Percentiles rank a stretch among this genome's conserved stretches.
These are phyloP conservation scores for Ophiocordyceps polyrhachis-furcata DNA, from an alignment of 2,329 filamentous ascomycete species.

Conservation along the genomic window DNA sequence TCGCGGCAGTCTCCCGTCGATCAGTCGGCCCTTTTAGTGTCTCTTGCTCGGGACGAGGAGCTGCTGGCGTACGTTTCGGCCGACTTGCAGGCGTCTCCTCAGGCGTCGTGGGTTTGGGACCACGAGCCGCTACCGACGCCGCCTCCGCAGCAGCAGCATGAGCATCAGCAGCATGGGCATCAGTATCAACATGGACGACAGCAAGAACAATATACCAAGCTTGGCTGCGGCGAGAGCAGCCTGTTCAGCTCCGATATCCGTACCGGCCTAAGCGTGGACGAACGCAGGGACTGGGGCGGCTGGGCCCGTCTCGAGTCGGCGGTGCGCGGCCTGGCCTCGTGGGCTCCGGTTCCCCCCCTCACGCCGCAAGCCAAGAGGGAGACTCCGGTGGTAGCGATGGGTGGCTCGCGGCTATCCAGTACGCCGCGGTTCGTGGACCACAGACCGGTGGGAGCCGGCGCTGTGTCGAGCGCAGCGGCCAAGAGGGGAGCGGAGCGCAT, in stretches of 20 bases:
- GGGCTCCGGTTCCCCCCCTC: slow-evolving; percentile 6
- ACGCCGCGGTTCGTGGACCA: slow-evolving; percentile 13
- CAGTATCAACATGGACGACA: background rate
- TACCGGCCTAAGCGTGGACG: slow-evolving; percentile 34
- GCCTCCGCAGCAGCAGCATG: background rate
- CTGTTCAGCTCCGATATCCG: slow-evolving; percentile 27
- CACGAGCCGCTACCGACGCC: slow-evolving; percentile 14
- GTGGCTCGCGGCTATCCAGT: slow-evolving; percentile 12
- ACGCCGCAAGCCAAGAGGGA: slow-evolving; percentile 19
- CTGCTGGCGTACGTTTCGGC: slow-evolving; percentile 71
- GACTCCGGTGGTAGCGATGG: slow-evolving; percentile 9
- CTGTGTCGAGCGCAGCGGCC: slow-evolving; percentile 10
- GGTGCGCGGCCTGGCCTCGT: slow-evolving; percentile 12
- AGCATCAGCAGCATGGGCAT: background rate
- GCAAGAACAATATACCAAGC: background rate
- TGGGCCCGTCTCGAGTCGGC: slow-evolving; percentile 55
- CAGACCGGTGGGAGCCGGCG: slow-evolving; percentile 9
- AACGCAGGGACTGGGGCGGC: slow-evolving; percentile 54
- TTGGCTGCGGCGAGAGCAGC: slow-evolving; percentile 11
- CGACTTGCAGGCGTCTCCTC: slow-evolving; percentile 64
- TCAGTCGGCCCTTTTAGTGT: slow-evolving; percentile 13
- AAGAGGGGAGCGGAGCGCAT: slow-evolving; percentile 14
- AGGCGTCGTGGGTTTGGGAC: slow-evolving; percentile 75
- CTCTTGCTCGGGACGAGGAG: slow-evolving; percentile 52
- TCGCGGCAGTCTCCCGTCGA: slow-evolving; percentile 14